These are phyloP conservation scores for Rhodotorula sp. DNA, from an alignment of 1,284 basidiomycete species.

Conservation along the genomic window DNA sequence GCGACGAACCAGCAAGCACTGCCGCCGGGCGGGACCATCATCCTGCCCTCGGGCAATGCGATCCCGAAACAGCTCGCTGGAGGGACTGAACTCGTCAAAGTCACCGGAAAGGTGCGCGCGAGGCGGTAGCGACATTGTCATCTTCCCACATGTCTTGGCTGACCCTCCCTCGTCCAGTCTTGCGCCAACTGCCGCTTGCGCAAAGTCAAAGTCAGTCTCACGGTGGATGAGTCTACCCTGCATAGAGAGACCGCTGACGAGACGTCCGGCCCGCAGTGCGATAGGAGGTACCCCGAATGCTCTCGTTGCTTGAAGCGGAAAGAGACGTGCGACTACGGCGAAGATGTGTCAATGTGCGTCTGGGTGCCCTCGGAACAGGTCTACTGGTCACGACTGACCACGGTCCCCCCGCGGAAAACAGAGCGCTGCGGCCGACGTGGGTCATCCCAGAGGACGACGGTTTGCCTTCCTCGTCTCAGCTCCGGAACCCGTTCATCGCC, in stretches of 20 bases:
- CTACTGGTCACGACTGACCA: neutral
- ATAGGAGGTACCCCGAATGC: constrained; percentile 31
- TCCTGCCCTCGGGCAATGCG: neutral
- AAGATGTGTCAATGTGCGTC: constrained; percentile 29
- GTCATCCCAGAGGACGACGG: constrained; percentile 1
- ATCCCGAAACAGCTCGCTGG: constrained; percentile 7
- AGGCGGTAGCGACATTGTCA: no score
- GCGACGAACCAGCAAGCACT: neutral
- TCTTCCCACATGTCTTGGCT: neutral
- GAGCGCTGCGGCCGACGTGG: constrained; percentile 24
- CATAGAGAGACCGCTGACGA: neutral
- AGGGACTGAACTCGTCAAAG: constrained; percentile 25
- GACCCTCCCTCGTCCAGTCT: neutral
- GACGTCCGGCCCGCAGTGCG: constrained; percentile 12
- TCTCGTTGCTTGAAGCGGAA: constrained; percentile 28
- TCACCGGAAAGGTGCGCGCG: constrained; percentile 26
- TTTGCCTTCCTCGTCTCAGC: neutral
- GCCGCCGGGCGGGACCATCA: constrained; percentile 9
- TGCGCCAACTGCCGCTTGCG: constrained; percentile 26
- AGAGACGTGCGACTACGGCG: constrained; percentile 32
- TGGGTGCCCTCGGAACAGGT: no score
- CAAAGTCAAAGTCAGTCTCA: constrained; percentile 22
- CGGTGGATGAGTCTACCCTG: neutral
- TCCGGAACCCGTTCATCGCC: neutral
- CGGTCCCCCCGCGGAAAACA: neutral